These are phyloP conservation scores for Castanea sativa DNA, from an alignment of 306 rosid species.

Conservation along the genomic window DNA sequence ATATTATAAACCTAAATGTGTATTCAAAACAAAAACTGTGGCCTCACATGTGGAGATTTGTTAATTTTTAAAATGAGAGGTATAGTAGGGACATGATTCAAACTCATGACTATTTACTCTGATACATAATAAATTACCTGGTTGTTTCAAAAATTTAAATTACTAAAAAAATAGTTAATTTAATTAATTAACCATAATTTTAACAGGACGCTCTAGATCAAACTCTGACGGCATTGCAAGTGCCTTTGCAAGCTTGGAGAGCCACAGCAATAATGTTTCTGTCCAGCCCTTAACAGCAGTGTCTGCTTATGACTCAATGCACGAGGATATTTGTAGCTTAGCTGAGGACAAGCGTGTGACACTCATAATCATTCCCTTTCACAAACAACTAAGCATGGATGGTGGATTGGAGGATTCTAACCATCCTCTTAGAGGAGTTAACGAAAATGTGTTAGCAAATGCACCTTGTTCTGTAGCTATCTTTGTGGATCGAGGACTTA, in stretches of 20 bases:
- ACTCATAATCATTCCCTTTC: conserved; percentile 36
- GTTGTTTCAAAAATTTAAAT: too few species aligned
- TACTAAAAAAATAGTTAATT: rapidly evolving
- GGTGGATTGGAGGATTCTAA: conserved; percentile 30
- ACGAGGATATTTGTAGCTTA: conserved; percentile 41
- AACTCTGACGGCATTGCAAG: not conserved
- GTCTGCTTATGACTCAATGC: conserved; percentile 42
- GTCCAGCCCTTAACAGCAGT: conserved; percentile 36
- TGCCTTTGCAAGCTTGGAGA: conserved; percentile 25
- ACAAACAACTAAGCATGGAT: conserved; percentile 13
- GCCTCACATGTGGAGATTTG: too few species aligned
- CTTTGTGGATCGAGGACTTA: conserved; percentile 35
- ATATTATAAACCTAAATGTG: too few species aligned
- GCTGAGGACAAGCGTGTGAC: conserved; percentile 36
- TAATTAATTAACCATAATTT: too few species aligned
- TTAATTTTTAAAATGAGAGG: too few species aligned
- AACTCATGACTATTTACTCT: too few species aligned
- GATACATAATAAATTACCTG: rapidly evolving
- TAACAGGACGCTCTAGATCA: not conserved
- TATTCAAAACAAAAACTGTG: too few species aligned
- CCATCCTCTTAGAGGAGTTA: conserved; percentile 24
- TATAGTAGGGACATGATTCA: too few species aligned
- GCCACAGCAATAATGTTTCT: conserved; percentile 1
- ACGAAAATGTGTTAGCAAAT: conserved; percentile 28
- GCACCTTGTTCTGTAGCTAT: conserved; percentile 34